A percentile compares a stretch with the other conserved stretches of the same genome.
Conservation (phyloP, 2,329 filamentous ascomycete species). For the Aspergillus phoenicis region DNA sequence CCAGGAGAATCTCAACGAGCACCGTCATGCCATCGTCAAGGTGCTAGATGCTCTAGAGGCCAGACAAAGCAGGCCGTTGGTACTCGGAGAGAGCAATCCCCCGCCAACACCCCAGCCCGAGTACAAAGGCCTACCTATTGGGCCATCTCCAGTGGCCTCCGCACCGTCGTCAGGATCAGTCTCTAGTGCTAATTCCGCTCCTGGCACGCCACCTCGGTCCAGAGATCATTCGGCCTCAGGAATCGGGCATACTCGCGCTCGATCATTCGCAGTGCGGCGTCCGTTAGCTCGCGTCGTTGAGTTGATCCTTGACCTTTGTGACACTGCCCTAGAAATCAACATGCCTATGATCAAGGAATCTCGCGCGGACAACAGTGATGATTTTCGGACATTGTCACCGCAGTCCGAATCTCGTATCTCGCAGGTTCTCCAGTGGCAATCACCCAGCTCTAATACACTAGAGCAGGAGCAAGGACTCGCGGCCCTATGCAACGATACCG, state of each 20-base stretch:
- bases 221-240: slow-evolving; percentile 67
- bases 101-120: slow-evolving; percentile 66
- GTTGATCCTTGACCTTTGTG: slow-evolving; percentile 88
- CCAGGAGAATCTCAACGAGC: slow-evolving; percentile 88
- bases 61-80: slow-evolving; percentile 46
- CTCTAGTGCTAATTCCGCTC: slow-evolving; percentile 70
- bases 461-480: slow-evolving; percentile 92
- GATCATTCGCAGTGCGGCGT: slow-evolving; percentile 87
- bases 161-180: slow-evolving; percentile 72
- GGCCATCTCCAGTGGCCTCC: slow-evolving; percentile 67
- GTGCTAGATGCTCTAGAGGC: slow-evolving; percentile 90
- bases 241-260: slow-evolving; percentile 75
- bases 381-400: slow-evolving; percentile 89
- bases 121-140: slow-evolving; percentile 86
- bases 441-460: slow-evolving; percentile 83
- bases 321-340: slow-evolving; percentile 93
- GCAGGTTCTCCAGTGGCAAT: slow-evolving; percentile 95
- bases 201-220: slow-evolving; percentile 66
- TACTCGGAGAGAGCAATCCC: slow-evolving; percentile 47
- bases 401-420: slow-evolving; percentile 94
- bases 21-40: slow-evolving; percentile 91
- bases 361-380: slow-evolving; percentile 64
- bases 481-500: slow-evolving; percentile 85
- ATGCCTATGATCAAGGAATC: slow-evolving; percentile 90
- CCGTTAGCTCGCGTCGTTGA: slow-evolving; percentile 93